Evolutionary conservation across 306 rosid genomes (phyloP).

Genomic region (Ormosia emarginata): DNA sequence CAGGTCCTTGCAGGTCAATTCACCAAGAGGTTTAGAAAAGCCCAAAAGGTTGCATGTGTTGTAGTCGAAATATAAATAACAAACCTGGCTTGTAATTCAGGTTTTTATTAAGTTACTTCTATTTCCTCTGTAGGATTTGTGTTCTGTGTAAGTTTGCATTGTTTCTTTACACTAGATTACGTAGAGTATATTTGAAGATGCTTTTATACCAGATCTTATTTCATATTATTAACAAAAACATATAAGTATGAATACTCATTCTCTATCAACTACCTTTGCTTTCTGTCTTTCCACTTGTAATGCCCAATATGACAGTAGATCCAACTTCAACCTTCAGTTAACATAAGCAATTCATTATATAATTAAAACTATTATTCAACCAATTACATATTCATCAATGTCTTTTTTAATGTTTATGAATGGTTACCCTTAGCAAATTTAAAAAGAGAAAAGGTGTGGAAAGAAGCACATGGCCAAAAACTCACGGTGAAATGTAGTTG

Average conservation of each 20-base stretch:
- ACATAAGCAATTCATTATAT: neutral
- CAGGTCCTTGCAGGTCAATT: no score
- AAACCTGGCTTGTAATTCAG: neutral
- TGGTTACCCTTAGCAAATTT: neutral
- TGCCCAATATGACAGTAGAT: neutral
- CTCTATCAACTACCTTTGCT: neutral
- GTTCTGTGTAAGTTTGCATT: neutral
- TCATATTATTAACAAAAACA: neutral
- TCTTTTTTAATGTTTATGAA: neutral
- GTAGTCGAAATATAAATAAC: neutral
- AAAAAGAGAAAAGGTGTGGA: neutral
- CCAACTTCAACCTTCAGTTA: neutral
- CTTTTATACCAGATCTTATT: neutral
- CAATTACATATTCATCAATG: neutral
- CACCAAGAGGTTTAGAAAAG: neutral
- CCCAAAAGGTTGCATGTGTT: neutral
- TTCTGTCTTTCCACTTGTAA: neutral
- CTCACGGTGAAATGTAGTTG: neutral
- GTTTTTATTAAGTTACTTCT: neutral
- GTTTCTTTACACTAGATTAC: neutral
- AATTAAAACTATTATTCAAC: neutral
- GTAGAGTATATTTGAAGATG: neutral
- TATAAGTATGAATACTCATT: neutral
- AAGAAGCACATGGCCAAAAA: neutral
- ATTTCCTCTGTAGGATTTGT: neutral